Evolutionary conservation across 257 asterid species (phyloP).

Genomic region (Paraleonurus japonicus): DNA sequence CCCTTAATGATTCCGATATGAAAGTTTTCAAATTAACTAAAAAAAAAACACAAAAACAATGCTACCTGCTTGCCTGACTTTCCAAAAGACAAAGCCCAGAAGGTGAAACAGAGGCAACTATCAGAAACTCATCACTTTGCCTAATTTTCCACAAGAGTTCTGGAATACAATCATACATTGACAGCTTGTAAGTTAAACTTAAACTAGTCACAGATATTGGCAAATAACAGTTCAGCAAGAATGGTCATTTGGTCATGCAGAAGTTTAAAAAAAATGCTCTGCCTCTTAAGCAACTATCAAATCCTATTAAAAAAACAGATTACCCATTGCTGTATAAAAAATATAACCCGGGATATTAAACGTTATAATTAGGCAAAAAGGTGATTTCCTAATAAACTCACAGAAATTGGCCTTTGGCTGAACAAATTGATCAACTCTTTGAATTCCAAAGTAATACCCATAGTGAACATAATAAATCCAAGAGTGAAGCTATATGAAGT

Average conservation of each 20-base stretch:
- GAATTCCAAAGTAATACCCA: slow-evolving; percentile 90
- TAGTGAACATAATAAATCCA: slow-evolving; percentile 80
- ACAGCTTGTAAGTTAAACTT: neutral
- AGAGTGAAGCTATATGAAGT: slow-evolving; percentile 69
- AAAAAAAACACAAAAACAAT: neutral
- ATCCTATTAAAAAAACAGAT: neutral
- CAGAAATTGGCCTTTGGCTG: slow-evolving; percentile 57
- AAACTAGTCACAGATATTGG: neutral
- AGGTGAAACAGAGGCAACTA: neutral
- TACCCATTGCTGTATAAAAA: neutral
- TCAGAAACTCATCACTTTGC: too few species aligned
- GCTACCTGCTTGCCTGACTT: neutral
- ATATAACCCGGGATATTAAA: neutral
- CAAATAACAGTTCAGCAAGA: neutral
- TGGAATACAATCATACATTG: neutral
- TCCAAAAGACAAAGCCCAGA: slow-evolving; percentile 1
- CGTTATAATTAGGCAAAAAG: neutral
- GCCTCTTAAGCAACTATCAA: neutral
- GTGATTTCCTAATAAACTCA: slow-evolving; percentile 33
- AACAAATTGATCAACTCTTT: slow-evolving; percentile 65
- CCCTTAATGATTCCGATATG: neutral
- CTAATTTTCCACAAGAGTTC: neutral
- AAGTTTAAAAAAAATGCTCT: neutral
- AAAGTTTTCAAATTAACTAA: neutral
- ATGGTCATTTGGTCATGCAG: slow-evolving; percentile 2